Evolutionary conservation across 192 early-diverging fungal species (phyloP).

Genomic region (Geosiphon pyriformis): DNA sequence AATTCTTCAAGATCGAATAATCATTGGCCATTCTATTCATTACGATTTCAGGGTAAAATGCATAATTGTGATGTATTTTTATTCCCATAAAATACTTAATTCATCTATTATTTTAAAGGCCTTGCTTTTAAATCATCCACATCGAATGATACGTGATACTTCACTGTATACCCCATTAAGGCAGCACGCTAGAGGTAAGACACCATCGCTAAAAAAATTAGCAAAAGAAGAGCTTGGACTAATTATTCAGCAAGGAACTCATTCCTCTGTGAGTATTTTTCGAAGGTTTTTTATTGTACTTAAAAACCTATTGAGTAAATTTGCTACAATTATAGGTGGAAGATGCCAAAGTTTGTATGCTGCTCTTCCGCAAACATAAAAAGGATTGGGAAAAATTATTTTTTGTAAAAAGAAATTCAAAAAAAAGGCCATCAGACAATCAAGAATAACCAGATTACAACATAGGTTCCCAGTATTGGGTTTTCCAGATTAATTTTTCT

Average conservation of each 20-base stretch:
- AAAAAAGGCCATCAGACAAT: no score
- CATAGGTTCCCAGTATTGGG: no score
- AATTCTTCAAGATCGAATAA: conserved; percentile 75
- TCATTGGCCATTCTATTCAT: conserved; percentile 88
- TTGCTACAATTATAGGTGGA: conserved; percentile 52
- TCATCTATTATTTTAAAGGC: conserved; percentile 24
- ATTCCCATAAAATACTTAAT: no score
- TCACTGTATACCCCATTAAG: conserved; percentile 72
- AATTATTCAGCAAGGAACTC: conserved; percentile 81
- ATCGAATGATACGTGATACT: conserved; percentile 76
- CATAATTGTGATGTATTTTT: background rate
- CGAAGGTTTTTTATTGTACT: background rate
- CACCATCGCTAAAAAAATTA: conserved; percentile 69
- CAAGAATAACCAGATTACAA: no score
- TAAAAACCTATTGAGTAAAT: background rate
- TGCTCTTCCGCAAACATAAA: conserved; percentile 80
- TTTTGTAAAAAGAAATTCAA: no score
- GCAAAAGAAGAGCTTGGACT: conserved; percentile 69
- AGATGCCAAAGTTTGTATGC: conserved; percentile 86
- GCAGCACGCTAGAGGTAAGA: conserved; percentile 53
- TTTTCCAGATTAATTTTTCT: no score
- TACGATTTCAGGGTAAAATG: conserved; percentile 67
- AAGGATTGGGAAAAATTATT: conserved; percentile 74
- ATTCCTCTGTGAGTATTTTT: conserved; percentile 65
- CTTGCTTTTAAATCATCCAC: conserved; percentile 78